Percentiles rank a stretch among this genome's conserved stretches.
Evolutionary conservation across 2,329 filamentous ascomycete genomes (phyloP).

Genomic region (Lasiodiplodia sp.): DNA sequence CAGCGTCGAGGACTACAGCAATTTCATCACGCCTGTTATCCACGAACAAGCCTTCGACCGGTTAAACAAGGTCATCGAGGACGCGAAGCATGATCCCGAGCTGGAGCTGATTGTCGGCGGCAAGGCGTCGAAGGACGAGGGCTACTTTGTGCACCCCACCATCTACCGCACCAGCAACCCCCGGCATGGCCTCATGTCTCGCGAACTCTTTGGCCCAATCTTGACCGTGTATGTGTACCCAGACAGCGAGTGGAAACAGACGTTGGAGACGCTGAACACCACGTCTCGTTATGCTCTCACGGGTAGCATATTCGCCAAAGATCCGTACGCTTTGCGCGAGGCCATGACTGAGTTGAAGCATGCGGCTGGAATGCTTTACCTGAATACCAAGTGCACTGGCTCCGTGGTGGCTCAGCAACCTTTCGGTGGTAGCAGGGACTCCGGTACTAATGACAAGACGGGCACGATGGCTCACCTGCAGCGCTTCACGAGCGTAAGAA

Average conservation of each 20-base stretch:
- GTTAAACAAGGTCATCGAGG: conserved; percentile 78
- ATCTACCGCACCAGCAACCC: conserved; percentile 79
- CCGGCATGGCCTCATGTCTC: conserved; percentile 74
- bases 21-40: conserved; percentile 89
- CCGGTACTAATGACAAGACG: conserved; percentile 66
- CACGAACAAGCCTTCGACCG: conserved; percentile 83
- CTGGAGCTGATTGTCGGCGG: conserved; percentile 78
- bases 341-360: conserved; percentile 76
- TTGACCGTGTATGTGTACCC: conserved; percentile 79
- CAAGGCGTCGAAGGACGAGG: conserved; percentile 76
- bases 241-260: conserved; percentile 57
- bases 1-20: conserved; percentile 71
- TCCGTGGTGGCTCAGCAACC: conserved; percentile 58
- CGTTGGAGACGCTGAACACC: conserved; percentile 68
- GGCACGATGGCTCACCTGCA: conserved; percentile 59
- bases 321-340: conserved; percentile 68
- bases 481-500: conserved; percentile 62
- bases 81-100: conserved; percentile 75
- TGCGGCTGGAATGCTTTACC: conserved; percentile 81
- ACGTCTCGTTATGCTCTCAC: conserved; percentile 81
- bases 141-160: conserved; percentile 85
- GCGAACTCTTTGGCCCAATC: conserved; percentile 84
- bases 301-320: conserved; percentile 75
- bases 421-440: conserved; percentile 63
- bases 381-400: conserved; percentile 78